phyloP scores from a whole-genome alignment of 164 flowering plant genomes.

The Umbellularia californica region DNA sequence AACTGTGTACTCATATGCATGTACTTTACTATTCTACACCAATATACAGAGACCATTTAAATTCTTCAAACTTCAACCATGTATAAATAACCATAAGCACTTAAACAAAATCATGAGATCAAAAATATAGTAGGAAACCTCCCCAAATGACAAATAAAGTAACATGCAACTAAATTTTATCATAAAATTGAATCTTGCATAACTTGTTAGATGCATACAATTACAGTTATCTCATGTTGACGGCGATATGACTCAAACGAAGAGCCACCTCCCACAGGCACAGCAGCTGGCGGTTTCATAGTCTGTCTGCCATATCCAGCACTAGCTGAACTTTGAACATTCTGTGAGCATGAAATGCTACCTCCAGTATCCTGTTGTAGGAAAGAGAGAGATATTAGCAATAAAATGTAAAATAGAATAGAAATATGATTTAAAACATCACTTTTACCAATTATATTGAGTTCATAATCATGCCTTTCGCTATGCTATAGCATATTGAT shows the following conservation, averaged over 20 bases:
- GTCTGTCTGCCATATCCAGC: constrained; percentile 15
- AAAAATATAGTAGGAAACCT: too few species aligned
- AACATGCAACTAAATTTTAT: not conserved
- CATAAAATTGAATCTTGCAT: not conserved
- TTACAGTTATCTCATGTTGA: constrained; percentile 72
- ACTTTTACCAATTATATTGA: too few species aligned
- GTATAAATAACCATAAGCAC: too few species aligned
- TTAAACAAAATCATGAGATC: too few species aligned
- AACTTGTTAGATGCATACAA: constrained; percentile 36
- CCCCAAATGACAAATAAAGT: not conserved
- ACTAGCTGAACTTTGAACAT: constrained; percentile 23
- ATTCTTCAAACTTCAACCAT: too few species aligned
- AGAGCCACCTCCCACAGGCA: constrained; percentile 29
- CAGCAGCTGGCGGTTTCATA: constrained; percentile 17
- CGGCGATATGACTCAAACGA: constrained; percentile 62
- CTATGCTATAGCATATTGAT: too few species aligned
- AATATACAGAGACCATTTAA: too few species aligned
- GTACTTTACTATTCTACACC: too few species aligned
- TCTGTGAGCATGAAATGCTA: constrained; percentile 24
- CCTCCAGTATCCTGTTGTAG: constrained; percentile 30
- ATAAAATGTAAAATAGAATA: not conserved
- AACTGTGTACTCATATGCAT: too few species aligned
- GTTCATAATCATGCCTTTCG: too few species aligned
- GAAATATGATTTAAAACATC: not conserved
- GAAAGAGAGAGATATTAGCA: constrained; percentile 4